Conservation (phyloP, 108 stramenopile species). For the Ochromonas danica region DNA sequence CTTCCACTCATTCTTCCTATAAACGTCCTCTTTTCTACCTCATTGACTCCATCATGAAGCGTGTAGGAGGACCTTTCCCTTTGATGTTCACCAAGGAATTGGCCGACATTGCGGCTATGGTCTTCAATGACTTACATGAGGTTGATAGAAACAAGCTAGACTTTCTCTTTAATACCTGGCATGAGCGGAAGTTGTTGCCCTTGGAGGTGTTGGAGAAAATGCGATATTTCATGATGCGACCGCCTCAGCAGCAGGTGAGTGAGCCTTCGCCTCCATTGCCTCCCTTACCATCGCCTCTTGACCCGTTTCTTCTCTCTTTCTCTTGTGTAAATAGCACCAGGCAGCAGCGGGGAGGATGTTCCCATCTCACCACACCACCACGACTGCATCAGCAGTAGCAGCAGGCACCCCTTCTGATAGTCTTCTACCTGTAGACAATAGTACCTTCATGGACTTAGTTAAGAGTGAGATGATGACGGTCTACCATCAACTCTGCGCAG, state of each 20-base stretch:
- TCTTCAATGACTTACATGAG: not conserved
- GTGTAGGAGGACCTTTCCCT: not conserved
- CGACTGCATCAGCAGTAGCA: no score
- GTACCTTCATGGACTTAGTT: not conserved
- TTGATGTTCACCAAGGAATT: not conserved
- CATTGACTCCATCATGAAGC: slow-evolving; percentile 15
- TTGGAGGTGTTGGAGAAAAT: not conserved
- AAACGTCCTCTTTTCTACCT: slow-evolving; percentile 8
- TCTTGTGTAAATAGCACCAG: no score
- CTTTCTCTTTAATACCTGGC: not conserved
- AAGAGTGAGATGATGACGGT: not conserved
- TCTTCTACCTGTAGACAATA: no score
- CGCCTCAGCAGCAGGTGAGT: no score
- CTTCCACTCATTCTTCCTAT: not conserved
- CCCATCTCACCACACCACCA: no score
- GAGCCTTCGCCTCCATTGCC: no score
- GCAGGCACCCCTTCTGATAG: no score
- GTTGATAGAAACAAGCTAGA: not conserved
- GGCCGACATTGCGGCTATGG: not conserved
- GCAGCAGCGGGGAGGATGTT: no score
- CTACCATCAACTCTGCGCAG: not conserved
- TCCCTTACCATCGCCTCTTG: no score
- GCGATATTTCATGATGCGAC: no score
- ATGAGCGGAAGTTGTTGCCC: slow-evolving; percentile 5
- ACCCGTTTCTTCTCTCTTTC: no score